Evolutionary conservation across 148 eudicot species (phyloP).

Genomic region (Arctostaphylos glauca): DNA sequence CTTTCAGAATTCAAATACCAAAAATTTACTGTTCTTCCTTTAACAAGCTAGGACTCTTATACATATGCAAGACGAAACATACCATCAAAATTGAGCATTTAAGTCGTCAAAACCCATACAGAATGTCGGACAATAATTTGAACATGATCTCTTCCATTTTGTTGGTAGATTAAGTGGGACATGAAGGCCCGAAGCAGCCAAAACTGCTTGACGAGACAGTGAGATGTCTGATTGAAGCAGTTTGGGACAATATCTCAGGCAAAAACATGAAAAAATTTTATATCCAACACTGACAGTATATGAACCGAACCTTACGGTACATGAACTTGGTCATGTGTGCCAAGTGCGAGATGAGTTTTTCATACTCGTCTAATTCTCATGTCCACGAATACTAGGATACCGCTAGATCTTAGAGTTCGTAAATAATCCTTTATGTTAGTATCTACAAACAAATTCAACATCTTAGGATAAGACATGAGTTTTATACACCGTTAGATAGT

Average conservation of each 20-base stretch:
- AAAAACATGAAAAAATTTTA: background rate
- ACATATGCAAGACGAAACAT: constrained; percentile 3
- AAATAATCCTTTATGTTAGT: background rate
- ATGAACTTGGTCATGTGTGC: background rate
- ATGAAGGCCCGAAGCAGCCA: background rate
- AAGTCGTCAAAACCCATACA: background rate
- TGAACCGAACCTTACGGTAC: background rate
- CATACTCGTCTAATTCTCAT: background rate
- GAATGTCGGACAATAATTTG: background rate
- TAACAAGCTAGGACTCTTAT: background rate
- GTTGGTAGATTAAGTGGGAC: background rate
- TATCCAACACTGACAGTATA: background rate
- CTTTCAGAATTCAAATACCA: background rate
- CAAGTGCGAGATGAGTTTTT: background rate
- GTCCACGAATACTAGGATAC: background rate
- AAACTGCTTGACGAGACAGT: background rate
- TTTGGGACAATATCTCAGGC: background rate
- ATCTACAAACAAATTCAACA: background rate
- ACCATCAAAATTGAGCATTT: constrained; percentile 8
- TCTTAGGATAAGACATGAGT: background rate
- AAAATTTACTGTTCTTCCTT: background rate
- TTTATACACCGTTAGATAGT: background rate
- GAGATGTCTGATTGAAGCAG: background rate
- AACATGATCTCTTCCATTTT: background rate
- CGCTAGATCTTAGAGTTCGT: background rate